Base-by-base conservation (phyloP, 2,329 filamentous ascomycete genomes). In the Ilyonectria robusta region DNA sequence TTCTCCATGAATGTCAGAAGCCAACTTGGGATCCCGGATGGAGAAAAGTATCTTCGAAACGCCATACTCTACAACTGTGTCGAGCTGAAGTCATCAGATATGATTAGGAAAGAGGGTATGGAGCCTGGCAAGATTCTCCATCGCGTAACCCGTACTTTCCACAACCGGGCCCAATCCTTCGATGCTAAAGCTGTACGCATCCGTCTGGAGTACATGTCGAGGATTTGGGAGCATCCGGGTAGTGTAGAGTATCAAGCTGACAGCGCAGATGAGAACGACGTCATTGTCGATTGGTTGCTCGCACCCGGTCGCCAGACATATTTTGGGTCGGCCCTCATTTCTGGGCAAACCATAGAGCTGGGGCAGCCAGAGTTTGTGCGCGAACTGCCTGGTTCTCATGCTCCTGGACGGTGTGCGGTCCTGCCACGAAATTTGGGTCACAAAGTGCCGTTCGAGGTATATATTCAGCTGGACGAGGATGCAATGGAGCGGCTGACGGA, bases 341-440 rank as follows among this genome's bases (percentile, higher is more conserved):
- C 1, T 10, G 40, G n/a, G 8, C 8, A 3, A 9, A 42, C 1
- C 1, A 21, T 15, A 6, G 29, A 13, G 9, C 50, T 17, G 6
- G 31, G n/a, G n/a, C 17, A 35, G n/a, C 19, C 50, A 11, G 11
- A 23, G n/a, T 35, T 53, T n/a, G 31, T 37, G 31, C 50, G 31
- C 21, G 50, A 53, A 19, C 1, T 53, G 19, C 29, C 17, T 3
- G 31, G n/a, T 6, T n/a, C 35, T 35, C 6, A 10, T 23, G n/a
- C 29, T 19, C 50, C 50, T 53, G 50, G 50, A 8, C 50, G 50
- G n/a, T 53, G 50, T 37, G n/a, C 50, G n/a, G 21, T 53, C 19
- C 50, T 53, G n/a, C 31, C 50, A 10, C 31, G 29, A 8, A 21
- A 4, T 4, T 3, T 2, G 2, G 4, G 6, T 5, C 6, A 1